Percentiles rank a stretch among this genome's conserved stretches.
These are phyloP conservation scores for Myxozyma melibiosi DNA, from an alignment of 805 yeast genomes.

Conservation along the genomic window DNA sequence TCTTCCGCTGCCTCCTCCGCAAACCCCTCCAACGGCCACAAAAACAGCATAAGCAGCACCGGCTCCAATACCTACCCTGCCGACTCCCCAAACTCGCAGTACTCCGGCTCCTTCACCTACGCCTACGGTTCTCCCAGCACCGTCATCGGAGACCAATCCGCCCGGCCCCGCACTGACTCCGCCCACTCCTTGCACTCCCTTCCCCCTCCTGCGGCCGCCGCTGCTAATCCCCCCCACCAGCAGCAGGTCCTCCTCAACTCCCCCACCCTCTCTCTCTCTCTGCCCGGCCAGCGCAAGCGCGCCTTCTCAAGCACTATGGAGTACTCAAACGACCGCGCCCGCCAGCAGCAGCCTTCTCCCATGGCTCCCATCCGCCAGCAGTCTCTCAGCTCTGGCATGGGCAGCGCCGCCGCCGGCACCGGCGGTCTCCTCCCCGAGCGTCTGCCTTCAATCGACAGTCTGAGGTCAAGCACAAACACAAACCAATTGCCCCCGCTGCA, in stretches of 20 bases:
- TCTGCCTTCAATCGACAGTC: slow-evolving; percentile 13
- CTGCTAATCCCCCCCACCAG: background rate
- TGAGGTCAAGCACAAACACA: slow-evolving; percentile 2
- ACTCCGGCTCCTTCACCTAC: slow-evolving; percentile 8
- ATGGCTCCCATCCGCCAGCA: slow-evolving; percentile 7
- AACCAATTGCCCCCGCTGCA: slow-evolving; percentile 23
- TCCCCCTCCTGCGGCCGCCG: slow-evolving; percentile 8
- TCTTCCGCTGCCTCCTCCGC: slow-evolving; percentile 7
- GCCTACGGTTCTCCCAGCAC: slow-evolving; percentile 16
- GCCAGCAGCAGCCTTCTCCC: slow-evolving; percentile 16
- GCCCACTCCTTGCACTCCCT: slow-evolving; percentile 12
- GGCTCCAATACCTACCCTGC: slow-evolving; percentile 17
- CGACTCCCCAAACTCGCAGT: slow-evolving; percentile 25
- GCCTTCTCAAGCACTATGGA: slow-evolving; percentile 31
- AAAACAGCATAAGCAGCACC: slow-evolving; percentile 14
- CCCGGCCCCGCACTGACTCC: slow-evolving; percentile 22
- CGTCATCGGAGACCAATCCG: slow-evolving; percentile 8
- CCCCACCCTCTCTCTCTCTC: slow-evolving; percentile 1
- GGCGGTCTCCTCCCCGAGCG: slow-evolving; percentile 13
- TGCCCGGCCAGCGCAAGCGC: slow-evolving; percentile 28
- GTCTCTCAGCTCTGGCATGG: background rate
- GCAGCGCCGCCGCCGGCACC: background rate
- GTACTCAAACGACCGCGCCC: slow-evolving; percentile 12
- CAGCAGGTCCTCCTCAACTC: slow-evolving; percentile 8
- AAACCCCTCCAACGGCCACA: slow-evolving; percentile 8